Evolutionary conservation across 495 filamentous ascomycete genomes (phyloP).

Genomic region (Talaromyces proteolyticus): DNA sequence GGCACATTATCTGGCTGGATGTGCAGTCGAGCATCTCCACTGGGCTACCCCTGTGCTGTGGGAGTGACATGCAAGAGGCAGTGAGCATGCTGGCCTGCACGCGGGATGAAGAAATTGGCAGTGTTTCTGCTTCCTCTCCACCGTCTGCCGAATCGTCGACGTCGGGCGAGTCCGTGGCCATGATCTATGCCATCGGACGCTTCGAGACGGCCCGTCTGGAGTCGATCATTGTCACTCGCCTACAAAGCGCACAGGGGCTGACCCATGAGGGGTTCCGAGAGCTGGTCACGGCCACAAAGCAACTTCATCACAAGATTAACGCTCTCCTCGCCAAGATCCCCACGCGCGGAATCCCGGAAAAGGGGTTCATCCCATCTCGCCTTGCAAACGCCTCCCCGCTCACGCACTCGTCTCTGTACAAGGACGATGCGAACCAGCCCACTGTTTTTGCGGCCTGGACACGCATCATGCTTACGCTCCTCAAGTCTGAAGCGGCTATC

Average conservation of each 20-base stretch:
- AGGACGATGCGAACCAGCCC: background rate
- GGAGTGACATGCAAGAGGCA: background rate
- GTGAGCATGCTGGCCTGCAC: background rate
- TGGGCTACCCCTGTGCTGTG: conserved; percentile 12
- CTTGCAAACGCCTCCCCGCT: background rate
- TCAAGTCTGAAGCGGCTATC: conserved; percentile 1
- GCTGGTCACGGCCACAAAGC: background rate
- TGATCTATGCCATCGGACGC: conserved; percentile 5
- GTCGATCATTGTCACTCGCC: background rate
- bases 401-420: conserved; percentile 3
- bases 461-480: conserved; percentile 3
- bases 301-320: conserved; percentile 4
- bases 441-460: background rate
- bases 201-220: conserved; percentile 1
- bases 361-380: conserved; percentile 1
- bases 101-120: background rate
- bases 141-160: background rate
- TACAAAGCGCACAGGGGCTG: conserved; percentile 1
- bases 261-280: background rate
- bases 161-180: background rate
- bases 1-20: conserved; percentile 20
- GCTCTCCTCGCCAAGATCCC: conserved; percentile 2
- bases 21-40: conserved; percentile 15
- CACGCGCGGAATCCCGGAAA: background rate
- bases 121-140: background rate